Evolutionary conservation across 305 asterid genomes (phyloP).

Genomic region (Solanum hybrid): DNA sequence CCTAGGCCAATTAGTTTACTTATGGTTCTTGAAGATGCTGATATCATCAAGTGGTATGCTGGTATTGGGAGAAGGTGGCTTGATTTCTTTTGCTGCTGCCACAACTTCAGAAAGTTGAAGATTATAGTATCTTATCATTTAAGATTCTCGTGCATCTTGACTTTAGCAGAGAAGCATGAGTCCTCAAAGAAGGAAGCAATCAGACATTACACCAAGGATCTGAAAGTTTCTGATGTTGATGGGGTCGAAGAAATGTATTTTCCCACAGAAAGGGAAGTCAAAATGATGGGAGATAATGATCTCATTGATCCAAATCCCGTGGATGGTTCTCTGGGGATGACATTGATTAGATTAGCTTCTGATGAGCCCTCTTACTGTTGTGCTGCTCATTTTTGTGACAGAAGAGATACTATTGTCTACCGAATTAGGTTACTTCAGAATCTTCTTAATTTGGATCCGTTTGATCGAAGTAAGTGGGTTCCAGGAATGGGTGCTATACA

Average conservation of each 20-base stretch:
- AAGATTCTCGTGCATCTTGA: constrained; percentile 74
- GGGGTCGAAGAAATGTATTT: constrained; percentile 39
- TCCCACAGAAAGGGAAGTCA: constrained; percentile 78
- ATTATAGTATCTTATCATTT: constrained; percentile 63
- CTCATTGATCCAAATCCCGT: constrained; percentile 67
- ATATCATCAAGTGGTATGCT: constrained; percentile 84
- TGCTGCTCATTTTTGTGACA: constrained; percentile 59
- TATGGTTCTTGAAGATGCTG: constrained; percentile 63
- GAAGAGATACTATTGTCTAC: constrained; percentile 41
- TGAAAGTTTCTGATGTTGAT: constrained; percentile 29
- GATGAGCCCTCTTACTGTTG: constrained; percentile 55
- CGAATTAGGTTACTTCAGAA: constrained; percentile 48
- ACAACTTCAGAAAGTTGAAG: constrained; percentile 63
- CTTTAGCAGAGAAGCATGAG: constrained; percentile 85
- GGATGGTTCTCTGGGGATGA: constrained; percentile 55
- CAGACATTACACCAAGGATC: constrained; percentile 70
- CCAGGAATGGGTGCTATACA: constrained; percentile 50
- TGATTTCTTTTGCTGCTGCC: constrained; percentile 73
- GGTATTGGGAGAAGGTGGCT: constrained; percentile 84
- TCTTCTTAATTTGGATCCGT: constrained; percentile 22
- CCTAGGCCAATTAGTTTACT: constrained; percentile 74
- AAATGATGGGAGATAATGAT: constrained; percentile 61
- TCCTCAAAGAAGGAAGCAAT: constrained; percentile 65
- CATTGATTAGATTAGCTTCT: constrained; percentile 54
- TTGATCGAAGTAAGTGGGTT: constrained; percentile 27